Base-by-base conservation (phyloP, 1,284 basidiomycete genomes). In the Gomphus bonarii region DNA sequence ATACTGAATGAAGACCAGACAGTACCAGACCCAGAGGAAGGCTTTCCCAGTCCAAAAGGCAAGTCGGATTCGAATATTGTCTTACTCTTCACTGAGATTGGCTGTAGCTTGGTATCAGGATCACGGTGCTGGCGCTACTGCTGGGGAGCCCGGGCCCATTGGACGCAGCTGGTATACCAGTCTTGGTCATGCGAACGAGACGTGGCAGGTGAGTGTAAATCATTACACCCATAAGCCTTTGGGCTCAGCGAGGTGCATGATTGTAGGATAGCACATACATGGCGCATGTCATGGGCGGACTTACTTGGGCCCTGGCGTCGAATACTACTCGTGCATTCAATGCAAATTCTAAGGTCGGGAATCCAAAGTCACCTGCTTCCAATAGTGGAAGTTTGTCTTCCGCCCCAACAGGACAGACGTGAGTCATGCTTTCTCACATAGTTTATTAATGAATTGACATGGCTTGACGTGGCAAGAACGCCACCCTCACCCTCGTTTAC, bases 101-200 rank as follows among this genome's bases (percentile, higher is more conserved):
- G 49, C n/a, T 54, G 16, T 65, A 85, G 88, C 89, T 16, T 92
- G 89, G 89, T 91, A 77, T 68, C 87, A 90, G 65, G 81, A 85
- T 60, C 76, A 74, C 10, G 82, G 83, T 7, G 76, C 79, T 18
- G 85, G 84, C 1, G 76, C 76, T 4, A 67, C 77, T 59, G 67
- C 66, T 16, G 71, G 70, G 12, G 73, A 72, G 22, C 74, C 80
- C 1, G 89, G 88, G 0, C 44, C 43, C n/a, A 48, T 55, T 30
- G 54, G 54, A n/a, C 76, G 88, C 46, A 87, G 85, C 61, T 91
- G 86, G 70, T 91, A 88, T 68, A 91, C 89, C 0, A 82, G 81
- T 59, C 73, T 91, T 1, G 88, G 88, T 1, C 89, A 92, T 66
- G 67, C 81, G 58, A 84, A 80, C 63, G 79, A 84, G 63, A 88